A percentile compares a stretch with the other conserved stretches of the same genome.
Evolutionary conservation across 2,329 filamentous ascomycete species (phyloP).

Genomic region (Alternaria postmessia): DNA sequence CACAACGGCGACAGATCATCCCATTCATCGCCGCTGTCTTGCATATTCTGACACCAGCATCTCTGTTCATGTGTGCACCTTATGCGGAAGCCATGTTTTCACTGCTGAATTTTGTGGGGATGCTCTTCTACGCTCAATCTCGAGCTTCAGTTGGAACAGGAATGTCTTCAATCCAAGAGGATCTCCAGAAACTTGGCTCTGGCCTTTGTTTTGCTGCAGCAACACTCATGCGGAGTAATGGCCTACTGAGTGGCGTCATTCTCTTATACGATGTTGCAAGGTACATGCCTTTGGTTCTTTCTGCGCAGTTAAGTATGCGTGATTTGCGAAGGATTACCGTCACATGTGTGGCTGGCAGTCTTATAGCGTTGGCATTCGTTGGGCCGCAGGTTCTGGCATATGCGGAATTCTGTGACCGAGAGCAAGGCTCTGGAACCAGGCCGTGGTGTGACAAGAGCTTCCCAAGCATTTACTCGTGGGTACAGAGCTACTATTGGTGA

Average conservation of each 20-base stretch:
- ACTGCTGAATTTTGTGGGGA: conserved; percentile 76
- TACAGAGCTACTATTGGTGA: conserved; percentile 91
- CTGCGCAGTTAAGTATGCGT: conserved; percentile 45
- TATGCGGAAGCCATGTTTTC: conserved; percentile 85
- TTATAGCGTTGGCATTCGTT: conserved; percentile 72
- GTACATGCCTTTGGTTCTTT: conserved; percentile 52
- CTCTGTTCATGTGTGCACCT: conserved; percentile 86
- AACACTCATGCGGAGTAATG: conserved; percentile 82
- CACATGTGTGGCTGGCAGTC: conserved; percentile 71
- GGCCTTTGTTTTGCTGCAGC: conserved; percentile 76
- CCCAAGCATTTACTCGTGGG: conserved; percentile 91
- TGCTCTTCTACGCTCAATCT: conserved; percentile 70
- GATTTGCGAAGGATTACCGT: conserved; percentile 63
- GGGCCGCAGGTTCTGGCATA: conserved; percentile 81
- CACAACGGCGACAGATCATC: conserved; percentile 51
- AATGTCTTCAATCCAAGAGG: conserved; percentile 43
- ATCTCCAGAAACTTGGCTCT: conserved; percentile 64
- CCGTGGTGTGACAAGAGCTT: conserved; percentile 78
- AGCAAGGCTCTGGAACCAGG: conserved; percentile 42
- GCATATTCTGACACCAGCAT: conserved; percentile 86
- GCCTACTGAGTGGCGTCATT: conserved; percentile 79
- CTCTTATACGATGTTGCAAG: conserved; percentile 64
- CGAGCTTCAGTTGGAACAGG: conserved; percentile 18
- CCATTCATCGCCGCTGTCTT: conserved; percentile 75
- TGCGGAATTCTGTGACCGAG: conserved; percentile 62